Conservation (phyloP, 1,284 basidiomycete genomes). For the Leccinum griseonigrum region DNA sequence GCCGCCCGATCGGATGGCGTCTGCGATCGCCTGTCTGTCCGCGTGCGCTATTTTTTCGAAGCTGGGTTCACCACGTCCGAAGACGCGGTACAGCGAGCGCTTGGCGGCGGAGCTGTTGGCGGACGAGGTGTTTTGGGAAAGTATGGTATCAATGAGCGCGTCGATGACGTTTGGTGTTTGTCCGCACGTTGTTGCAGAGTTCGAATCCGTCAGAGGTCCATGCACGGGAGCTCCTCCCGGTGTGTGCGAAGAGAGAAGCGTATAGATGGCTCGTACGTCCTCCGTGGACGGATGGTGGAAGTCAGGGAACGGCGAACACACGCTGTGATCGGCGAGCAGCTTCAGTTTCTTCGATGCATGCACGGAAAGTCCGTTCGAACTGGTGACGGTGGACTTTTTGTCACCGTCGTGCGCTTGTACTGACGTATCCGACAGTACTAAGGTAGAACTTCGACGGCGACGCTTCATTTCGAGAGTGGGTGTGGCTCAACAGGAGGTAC, state of each 20-base stretch:
- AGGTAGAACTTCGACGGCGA: background rate
- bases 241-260: background rate
- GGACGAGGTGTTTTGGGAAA: constrained; percentile 73
- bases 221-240: background rate
- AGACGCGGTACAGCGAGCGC: constrained; percentile 53
- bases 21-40: constrained; percentile 49
- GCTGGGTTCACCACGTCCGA: constrained; percentile 41
- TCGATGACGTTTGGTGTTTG: constrained; percentile 66
- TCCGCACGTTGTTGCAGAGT: constrained; percentile 53
- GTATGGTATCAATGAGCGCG: constrained; percentile 67
- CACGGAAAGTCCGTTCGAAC: constrained; percentile 7
- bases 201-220: constrained; percentile 12
- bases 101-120: constrained; percentile 42
- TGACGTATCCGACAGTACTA: background rate
- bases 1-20: constrained; percentile 67
- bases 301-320: constrained; percentile 53
- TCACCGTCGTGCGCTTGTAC: background rate
- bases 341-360: constrained; percentile 50
- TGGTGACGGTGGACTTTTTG: background rate
- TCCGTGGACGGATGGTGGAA: constrained; percentile 25
- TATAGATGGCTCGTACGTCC: constrained; percentile 44
- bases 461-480: background rate
- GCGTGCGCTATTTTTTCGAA: constrained; percentile 63
- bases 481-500: background rate
- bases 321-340: constrained; percentile 42